These are phyloP conservation scores for Dactylonectria estremocensis DNA, from an alignment of 2,329 filamentous ascomycete genomes.

Conservation along the genomic window DNA sequence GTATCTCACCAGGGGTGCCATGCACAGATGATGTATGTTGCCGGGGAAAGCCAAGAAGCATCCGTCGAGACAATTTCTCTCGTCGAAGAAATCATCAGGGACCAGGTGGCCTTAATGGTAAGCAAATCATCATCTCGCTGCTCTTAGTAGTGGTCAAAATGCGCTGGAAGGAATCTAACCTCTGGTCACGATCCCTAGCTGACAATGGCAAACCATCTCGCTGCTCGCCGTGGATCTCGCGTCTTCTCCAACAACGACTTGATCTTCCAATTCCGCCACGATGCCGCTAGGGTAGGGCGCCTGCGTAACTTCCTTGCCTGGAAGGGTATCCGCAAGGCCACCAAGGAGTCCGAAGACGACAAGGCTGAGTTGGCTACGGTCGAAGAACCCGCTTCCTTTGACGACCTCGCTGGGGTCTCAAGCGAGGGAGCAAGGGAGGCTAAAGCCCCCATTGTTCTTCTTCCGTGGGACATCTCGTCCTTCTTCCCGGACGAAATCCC, in stretches of 20 bases:
- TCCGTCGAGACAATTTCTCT: conserved; percentile 90
- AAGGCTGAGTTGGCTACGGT: conserved; percentile 87
- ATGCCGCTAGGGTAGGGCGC: conserved; percentile 93
- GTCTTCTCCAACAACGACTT: conserved; percentile 92
- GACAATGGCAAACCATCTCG: conserved; percentile 86
- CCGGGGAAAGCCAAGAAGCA: conserved; percentile 33
- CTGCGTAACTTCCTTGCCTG: conserved; percentile 94
- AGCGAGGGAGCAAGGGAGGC: conserved; percentile 77
- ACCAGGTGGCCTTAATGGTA: conserved; percentile 95
- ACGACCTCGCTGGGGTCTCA: neutral
- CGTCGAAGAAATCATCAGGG: conserved; percentile 95
- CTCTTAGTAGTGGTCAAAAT: neutral
- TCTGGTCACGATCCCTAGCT: conserved; percentile 65
- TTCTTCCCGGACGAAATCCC: conserved; percentile 92
- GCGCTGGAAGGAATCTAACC: neutral
- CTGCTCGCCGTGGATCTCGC: conserved; percentile 89
- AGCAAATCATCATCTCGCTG: conserved; percentile 36
- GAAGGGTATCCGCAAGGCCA: conserved; percentile 97
- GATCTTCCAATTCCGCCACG: conserved; percentile 95
- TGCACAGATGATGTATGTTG: conserved; percentile 40
- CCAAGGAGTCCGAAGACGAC: conserved; percentile 90
- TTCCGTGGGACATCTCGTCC: conserved; percentile 93
- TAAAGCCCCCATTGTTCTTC: conserved; percentile 88
- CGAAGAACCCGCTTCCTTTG: conserved; percentile 74
- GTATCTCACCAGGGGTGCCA: too few species aligned